Percentiles rank a stretch among this genome's conserved stretches.
phyloP scores from a whole-genome alignment of 2,329 filamentous ascomycete species.

The Dichotomopilus funicola region DNA sequence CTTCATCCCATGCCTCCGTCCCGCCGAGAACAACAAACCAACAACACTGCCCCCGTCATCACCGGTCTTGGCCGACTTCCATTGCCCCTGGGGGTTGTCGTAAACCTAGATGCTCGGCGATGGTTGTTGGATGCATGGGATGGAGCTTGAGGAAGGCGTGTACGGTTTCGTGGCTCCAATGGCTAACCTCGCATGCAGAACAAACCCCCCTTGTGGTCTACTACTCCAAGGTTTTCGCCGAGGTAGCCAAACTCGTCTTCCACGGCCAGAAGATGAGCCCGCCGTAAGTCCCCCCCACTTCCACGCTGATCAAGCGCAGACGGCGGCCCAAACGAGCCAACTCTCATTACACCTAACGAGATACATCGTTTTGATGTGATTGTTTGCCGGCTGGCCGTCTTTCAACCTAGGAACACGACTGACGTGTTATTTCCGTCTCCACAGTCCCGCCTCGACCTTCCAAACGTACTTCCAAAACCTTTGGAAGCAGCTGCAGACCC shows the following conservation, averaged over 20 bases:
- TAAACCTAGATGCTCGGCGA: too few species aligned
- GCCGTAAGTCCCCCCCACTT: conserved; percentile 62
- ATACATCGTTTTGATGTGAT: background rate
- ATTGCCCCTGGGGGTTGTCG: background rate
- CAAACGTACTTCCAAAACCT: conserved; percentile 78
- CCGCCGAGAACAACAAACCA: background rate
- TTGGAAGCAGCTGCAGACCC: conserved; percentile 65
- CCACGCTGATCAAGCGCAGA: too few species aligned
- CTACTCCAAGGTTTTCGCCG: conserved; percentile 83
- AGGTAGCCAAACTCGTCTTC: conserved; percentile 84
- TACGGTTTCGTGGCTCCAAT: conserved; percentile 10
- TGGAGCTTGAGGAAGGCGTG: background rate
- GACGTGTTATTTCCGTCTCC: conserved; percentile 10
- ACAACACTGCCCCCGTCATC: background rate
- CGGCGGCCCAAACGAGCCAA: background rate
- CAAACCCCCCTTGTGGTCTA: conserved; percentile 81
- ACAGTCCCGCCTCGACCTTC: conserved; percentile 71
- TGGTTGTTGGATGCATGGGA: background rate
- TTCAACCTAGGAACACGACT: conserved; percentile 1
- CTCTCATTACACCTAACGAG: background rate
- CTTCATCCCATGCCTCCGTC: background rate
- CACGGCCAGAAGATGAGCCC: conserved; percentile 84
- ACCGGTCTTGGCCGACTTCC: background rate
- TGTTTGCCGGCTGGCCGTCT: conserved; percentile 4
- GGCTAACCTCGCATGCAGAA: conserved; percentile 44